Base-by-base conservation (phyloP, 495 filamentous ascomycete species). In the Durotheca rogersii region DNA sequence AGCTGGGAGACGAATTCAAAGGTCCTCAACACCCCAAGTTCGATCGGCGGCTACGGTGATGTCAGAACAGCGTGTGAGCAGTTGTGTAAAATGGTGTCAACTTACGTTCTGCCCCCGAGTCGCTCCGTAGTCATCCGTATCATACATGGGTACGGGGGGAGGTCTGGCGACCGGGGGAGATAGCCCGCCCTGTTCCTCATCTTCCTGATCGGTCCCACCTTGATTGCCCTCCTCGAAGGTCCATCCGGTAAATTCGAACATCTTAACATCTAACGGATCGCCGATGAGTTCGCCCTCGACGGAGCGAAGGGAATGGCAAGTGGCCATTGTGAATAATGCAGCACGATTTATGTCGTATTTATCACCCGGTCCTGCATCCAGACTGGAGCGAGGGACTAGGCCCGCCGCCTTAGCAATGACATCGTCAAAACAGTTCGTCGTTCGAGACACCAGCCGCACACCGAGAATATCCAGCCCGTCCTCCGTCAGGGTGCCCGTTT, bases 1-100 rank as follows among this genome's bases (percentile, higher is more conserved):
- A 99, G 75, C n/a, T 96, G 84, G 2, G 92, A 94, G n/a, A 94
- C 84, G 58, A 99, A 99, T 61, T 99, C 94, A 59, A 96, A 99
- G 1, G 80, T 83, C 51, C 87, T 91, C 9, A 96, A 66, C 7
- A 96, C 77, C 31, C 91, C 91, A 9, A 99, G 81, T 67, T 96
- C 91, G 20, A 95, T 72, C 4, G 72, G 65, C 21, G 62, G 51
- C 68, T 71, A 43, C 40, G 54, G 33, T 0, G 9, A 27, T 18
- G 18, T 59, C 30, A 47, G 50, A 31, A n/a, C n/a, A n/a, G n/a
- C n/a, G n/a, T n/a, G n/a, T 17, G n/a, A 35, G 14, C 32, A 27
- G 2, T 4, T 31, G 27, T 7, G 11, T 14, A n/a, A n/a, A n/a
- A 43, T 12, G 17, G 11, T 7, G 56, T 21, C 52, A 51, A 64